Conservation (phyloP, 2,329 filamentous ascomycete genomes). For the Exophiala xenobiotica region DNA sequence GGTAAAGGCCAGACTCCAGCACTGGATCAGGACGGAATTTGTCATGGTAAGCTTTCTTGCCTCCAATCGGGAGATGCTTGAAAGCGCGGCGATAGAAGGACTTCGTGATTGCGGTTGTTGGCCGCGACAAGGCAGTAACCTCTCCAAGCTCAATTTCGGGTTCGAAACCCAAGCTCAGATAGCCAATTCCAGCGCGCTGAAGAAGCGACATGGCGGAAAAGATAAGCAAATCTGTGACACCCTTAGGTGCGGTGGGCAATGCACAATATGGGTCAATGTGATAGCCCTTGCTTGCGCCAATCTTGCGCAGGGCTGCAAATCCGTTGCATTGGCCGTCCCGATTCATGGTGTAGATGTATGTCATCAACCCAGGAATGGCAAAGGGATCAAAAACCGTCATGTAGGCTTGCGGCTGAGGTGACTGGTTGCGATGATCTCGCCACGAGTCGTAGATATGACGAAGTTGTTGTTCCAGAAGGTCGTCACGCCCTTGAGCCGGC, state of each 20-base stretch:
- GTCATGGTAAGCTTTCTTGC: constrained; percentile 44
- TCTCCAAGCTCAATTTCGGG: constrained; percentile 36
- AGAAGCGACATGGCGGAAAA: constrained; percentile 41
- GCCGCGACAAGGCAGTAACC: constrained; percentile 35
- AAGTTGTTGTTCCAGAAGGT: constrained; percentile 36
- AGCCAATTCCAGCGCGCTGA: constrained; percentile 35
- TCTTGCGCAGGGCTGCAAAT: constrained; percentile 41
- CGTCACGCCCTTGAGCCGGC: constrained; percentile 35
- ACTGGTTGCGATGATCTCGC: constrained; percentile 38
- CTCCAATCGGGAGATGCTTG: constrained; percentile 36
- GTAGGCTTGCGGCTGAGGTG: constrained; percentile 38
- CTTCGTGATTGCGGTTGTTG: constrained; percentile 34
- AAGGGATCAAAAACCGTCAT: constrained; percentile 45
- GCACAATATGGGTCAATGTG: constrained; percentile 45
- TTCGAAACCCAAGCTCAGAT: constrained; percentile 43
- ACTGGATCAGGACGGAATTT: constrained; percentile 39
- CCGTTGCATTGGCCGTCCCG: constrained; percentile 36
- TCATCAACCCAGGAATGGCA: constrained; percentile 40
- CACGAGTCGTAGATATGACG: constrained; percentile 40
- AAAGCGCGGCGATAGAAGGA: constrained; percentile 37
- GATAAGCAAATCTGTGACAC: constrained; percentile 41
- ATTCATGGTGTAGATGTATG: constrained; percentile 41
- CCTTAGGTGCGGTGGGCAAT: constrained; percentile 36
- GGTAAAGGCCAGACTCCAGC: constrained; percentile 36
- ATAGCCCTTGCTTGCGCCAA: constrained; percentile 40